A percentile compares a stretch with the other conserved stretches of the same genome.
Evolutionary conservation across 768 basidiomycete species (phyloP).

Genomic region (Trametes cinnabarina): DNA sequence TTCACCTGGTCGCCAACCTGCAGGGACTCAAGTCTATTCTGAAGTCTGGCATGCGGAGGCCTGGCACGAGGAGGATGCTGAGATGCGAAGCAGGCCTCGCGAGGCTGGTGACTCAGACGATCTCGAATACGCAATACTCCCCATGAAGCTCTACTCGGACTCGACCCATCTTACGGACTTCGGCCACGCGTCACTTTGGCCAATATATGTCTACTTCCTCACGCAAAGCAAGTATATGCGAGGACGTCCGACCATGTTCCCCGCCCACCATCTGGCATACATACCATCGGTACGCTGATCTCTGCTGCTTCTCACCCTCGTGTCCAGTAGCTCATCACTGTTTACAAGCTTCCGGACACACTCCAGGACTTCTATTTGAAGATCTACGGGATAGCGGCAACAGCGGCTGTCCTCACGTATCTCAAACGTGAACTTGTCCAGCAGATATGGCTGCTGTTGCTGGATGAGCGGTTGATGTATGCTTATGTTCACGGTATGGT

Average conservation of each 20-base stretch:
- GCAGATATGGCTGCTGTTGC: constrained; percentile 23
- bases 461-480: constrained; percentile 24
- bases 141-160: constrained; percentile 25
- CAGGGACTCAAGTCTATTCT: neutral
- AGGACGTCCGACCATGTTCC: constrained; percentile 26
- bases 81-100: neutral
- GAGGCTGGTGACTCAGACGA: neutral
- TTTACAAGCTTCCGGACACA: constrained; percentile 28
- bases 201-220: constrained; percentile 38
- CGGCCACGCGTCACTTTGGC: constrained; percentile 34
- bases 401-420: constrained; percentile 28
- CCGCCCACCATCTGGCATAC: constrained; percentile 43
- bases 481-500: constrained; percentile 28
- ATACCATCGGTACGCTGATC: constrained; percentile 36
- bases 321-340: neutral
- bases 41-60: neutral
- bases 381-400: constrained; percentile 11
- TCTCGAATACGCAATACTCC: constrained; percentile 1
- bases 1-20: too few species aligned
- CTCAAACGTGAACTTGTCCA: constrained; percentile 33
- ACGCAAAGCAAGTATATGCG: constrained; percentile 41
- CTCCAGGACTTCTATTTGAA: constrained; percentile 31
- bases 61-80: constrained; percentile 11
- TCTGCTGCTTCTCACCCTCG: neutral
- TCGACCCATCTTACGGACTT: constrained; percentile 27